Evolutionary conservation across 202 grass and related monocot genomes (phyloP).

Genomic region (Carex sylvatica): DNA sequence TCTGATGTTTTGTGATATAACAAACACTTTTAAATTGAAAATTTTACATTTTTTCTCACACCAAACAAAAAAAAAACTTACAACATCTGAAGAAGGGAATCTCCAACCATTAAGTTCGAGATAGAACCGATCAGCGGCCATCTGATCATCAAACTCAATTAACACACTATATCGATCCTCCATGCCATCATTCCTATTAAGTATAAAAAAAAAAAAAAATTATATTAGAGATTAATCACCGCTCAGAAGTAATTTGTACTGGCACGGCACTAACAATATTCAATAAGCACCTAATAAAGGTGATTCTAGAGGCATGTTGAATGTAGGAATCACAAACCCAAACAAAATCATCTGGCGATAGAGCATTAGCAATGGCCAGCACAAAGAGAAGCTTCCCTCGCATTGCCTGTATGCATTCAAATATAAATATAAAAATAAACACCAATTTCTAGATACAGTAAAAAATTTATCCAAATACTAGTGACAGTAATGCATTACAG

Average conservation of each 20-base stretch:
- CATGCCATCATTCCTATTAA: slow-evolving; percentile 58
- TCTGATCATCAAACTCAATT: slow-evolving; percentile 84
- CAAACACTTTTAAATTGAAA: background rate
- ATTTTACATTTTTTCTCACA: background rate
- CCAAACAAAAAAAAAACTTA: background rate
- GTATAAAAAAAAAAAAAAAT: background rate
- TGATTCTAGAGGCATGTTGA: slow-evolving; percentile 48
- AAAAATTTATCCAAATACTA: background rate
- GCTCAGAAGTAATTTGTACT: background rate
- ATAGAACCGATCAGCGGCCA: slow-evolving; percentile 69
- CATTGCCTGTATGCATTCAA: slow-evolving; percentile 31
- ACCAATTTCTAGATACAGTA: background rate
- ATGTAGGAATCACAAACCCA: slow-evolving; percentile 74
- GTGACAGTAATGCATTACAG: background rate
- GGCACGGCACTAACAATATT: background rate
- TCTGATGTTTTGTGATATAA: background rate
- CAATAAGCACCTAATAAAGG: slow-evolving; percentile 56
- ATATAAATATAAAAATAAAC: background rate
- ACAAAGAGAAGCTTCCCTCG: slow-evolving; percentile 60
- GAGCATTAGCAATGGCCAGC: slow-evolving; percentile 52
- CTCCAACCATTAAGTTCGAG: slow-evolving; percentile 87
- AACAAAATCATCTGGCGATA: slow-evolving; percentile 81
- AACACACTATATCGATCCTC: slow-evolving; percentile 91
- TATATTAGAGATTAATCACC: background rate
- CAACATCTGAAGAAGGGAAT: slow-evolving; percentile 80